Conservation (phyloP, 1,284 basidiomycete genomes). For the Trametes pubescens region DNA sequence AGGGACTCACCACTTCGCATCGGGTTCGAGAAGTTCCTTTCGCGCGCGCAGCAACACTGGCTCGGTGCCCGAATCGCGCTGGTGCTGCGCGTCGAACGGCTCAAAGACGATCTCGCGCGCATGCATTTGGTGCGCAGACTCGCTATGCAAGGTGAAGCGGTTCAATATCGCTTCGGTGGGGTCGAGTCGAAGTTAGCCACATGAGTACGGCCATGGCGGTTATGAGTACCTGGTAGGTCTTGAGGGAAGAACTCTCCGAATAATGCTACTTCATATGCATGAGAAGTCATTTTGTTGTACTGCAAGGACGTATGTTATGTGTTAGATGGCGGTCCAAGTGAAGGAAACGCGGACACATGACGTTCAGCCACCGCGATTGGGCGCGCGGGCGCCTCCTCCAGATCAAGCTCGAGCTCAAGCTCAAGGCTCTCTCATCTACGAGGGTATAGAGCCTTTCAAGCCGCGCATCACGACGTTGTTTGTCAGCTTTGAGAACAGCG, state of each 20-base stretch:
- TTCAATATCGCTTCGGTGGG: conserved; percentile 66
- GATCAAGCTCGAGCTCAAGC: too few relatives aligned
- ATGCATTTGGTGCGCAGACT: conserved; percentile 75
- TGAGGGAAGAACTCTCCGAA: conserved; percentile 73
- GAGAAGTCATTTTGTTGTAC: conserved; percentile 41
- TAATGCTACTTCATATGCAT: conserved; percentile 79
- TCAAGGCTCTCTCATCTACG: neutral
- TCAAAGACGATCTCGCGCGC: conserved; percentile 79
- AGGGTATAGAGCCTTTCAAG: too few relatives aligned
- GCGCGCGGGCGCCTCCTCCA: too few relatives aligned
- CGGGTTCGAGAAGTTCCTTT: conserved; percentile 69
- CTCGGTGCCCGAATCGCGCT: conserved; percentile 65
- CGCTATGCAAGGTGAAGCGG: conserved; percentile 77
- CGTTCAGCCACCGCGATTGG: neutral
- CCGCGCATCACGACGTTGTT: too few relatives aligned
- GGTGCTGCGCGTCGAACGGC: conserved; percentile 68
- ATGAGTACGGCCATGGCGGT: neutral
- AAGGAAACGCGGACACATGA: neutral
- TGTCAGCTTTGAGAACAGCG: too few relatives aligned
- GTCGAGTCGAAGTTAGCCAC: neutral
- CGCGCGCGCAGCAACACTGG: conserved; percentile 76
- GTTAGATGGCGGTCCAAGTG: neutral
- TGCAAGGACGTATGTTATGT: neutral
- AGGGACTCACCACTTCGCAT: conserved; percentile 63
- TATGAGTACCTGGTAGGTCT: conserved; percentile 41